Conservation (phyloP, 2,329 filamentous ascomycete genomes). For the Sporothrix pallida region DNA sequence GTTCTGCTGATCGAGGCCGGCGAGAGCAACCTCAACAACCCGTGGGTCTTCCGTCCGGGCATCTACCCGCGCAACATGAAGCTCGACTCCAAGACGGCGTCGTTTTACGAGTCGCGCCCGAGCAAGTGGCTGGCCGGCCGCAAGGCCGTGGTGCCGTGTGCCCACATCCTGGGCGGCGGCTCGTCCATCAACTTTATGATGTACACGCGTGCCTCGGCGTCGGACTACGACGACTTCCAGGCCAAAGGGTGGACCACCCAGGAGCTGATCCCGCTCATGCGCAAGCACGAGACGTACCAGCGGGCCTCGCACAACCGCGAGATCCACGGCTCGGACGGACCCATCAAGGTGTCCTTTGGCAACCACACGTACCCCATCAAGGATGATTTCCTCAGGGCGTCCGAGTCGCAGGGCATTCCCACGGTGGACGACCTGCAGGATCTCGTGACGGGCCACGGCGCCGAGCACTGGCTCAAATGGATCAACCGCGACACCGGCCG, state of each 20-base stretch:
- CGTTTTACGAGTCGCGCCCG: slow-evolving; percentile 78
- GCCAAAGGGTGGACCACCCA: slow-evolving; percentile 80
- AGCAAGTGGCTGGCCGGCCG: slow-evolving; percentile 74
- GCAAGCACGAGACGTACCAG: slow-evolving; percentile 81
- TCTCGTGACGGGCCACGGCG: slow-evolving; percentile 69
- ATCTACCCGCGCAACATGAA: slow-evolving; percentile 82
- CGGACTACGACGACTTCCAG: slow-evolving; percentile 79
- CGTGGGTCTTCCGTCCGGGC: slow-evolving; percentile 76
- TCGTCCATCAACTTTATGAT: slow-evolving; percentile 83
- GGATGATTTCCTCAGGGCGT: slow-evolving; percentile 77
- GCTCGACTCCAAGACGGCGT: slow-evolving; percentile 79
- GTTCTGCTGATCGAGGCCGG: slow-evolving; percentile 74
- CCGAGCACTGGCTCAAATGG: slow-evolving; percentile 86
- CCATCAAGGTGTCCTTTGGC: slow-evolving; percentile 81
- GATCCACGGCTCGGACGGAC: slow-evolving; percentile 77
- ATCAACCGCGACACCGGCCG: slow-evolving; percentile 62
- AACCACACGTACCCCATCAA: slow-evolving; percentile 83
- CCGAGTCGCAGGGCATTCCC: slow-evolving; percentile 76
- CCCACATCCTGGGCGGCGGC: slow-evolving; percentile 73
- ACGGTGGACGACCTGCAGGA: slow-evolving; percentile 79
- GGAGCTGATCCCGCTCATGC: slow-evolving; percentile 77
- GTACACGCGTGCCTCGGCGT: slow-evolving; percentile 74
- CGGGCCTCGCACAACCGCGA: slow-evolving; percentile 67
- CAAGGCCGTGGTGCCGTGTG: slow-evolving; percentile 75
- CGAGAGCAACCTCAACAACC: slow-evolving; percentile 77